Evolutionary conservation across 345 rosid species (phyloP).

Genomic region (Pugionium dolabratum): DNA sequence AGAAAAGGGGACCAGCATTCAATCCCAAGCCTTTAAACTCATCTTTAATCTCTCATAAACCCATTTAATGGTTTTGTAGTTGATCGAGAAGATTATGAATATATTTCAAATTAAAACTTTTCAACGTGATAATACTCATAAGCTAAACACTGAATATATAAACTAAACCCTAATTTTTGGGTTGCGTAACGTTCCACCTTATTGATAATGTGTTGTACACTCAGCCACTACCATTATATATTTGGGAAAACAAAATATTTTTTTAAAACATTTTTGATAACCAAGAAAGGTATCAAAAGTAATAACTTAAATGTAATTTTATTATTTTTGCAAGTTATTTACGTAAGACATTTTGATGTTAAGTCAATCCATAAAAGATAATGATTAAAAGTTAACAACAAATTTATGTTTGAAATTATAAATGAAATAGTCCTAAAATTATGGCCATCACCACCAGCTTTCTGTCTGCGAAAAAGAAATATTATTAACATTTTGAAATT

Average conservation of each 20-base stretch:
- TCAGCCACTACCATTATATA: constrained; percentile 31
- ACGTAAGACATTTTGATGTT: constrained; percentile 18
- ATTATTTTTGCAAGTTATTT: neutral
- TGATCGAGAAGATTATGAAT: constrained; percentile 11
- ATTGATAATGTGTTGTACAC: constrained; percentile 42
- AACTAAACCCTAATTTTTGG: constrained; percentile 25
- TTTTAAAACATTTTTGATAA: neutral
- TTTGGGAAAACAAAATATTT: neutral
- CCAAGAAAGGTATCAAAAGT: neutral
- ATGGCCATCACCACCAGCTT: constrained; percentile 34
- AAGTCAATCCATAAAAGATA: neutral
- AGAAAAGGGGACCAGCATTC: constrained; percentile 41
- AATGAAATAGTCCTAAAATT: constrained; percentile 25
- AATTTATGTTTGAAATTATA: neutral
- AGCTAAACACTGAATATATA: constrained; percentile 22
- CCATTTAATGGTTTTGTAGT: constrained; percentile 32
- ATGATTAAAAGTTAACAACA: constrained; percentile 16
- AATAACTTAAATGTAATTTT: constrained; percentile 28
- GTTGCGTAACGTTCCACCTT: constrained; percentile 45
- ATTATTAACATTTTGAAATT: constrained; percentile 22
- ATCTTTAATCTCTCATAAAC: constrained; percentile 29
- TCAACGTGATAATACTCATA: constrained; percentile 33
- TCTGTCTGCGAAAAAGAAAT: constrained; percentile 25
- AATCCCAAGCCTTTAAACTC: constrained; percentile 40
- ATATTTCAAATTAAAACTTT: constrained; percentile 24